Percentiles rank a stretch among this genome's conserved stretches.
phyloP scores from a whole-genome alignment of 2,329 filamentous ascomycete species.

The Didymellaceae sp. region DNA sequence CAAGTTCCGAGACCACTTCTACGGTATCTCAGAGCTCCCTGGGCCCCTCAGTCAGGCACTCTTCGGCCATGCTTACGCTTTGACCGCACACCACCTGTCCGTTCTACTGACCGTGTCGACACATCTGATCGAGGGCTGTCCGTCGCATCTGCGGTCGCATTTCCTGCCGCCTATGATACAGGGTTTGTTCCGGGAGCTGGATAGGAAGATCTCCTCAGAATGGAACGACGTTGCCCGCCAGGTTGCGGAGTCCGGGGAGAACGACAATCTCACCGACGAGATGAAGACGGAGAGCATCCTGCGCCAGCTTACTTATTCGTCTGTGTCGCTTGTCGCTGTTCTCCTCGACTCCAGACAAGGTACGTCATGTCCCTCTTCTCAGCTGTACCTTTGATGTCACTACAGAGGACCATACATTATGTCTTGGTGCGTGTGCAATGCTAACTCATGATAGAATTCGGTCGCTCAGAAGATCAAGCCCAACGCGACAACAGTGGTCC shows the following conservation, averaged over 20 bases:
- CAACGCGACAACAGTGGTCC: conserved; percentile 56
- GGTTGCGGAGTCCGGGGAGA: conserved; percentile 69
- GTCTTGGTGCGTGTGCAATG: no score
- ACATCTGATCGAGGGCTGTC: conserved; percentile 91
- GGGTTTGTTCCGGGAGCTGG: conserved; percentile 83
- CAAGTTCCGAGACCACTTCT: conserved; percentile 84
- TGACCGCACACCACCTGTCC: conserved; percentile 92
- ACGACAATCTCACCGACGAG: conserved; percentile 82
- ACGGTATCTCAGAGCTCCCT: conserved; percentile 84
- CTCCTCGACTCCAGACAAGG: conserved; percentile 73
- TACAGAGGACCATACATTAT: no score
- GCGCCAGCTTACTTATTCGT: conserved; percentile 88
- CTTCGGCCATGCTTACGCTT: conserved; percentile 78
- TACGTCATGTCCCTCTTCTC: conserved; percentile 4
- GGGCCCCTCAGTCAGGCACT: conserved; percentile 82
- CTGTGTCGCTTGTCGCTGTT: conserved; percentile 88
- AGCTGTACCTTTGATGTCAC: no score
- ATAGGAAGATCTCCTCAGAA: conserved; percentile 83
- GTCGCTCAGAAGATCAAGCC: conserved; percentile 38
- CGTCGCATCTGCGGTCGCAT: conserved; percentile 73
- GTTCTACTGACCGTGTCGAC: conserved; percentile 89
- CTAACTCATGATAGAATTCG: conserved; percentile 31
- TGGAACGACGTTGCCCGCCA: conserved; percentile 74
- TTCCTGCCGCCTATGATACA: conserved; percentile 87
- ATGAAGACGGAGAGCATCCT: conserved; percentile 98